Evolutionary conservation across 148 eudicot species (phyloP).

Genomic region (Cornus florida): DNA sequence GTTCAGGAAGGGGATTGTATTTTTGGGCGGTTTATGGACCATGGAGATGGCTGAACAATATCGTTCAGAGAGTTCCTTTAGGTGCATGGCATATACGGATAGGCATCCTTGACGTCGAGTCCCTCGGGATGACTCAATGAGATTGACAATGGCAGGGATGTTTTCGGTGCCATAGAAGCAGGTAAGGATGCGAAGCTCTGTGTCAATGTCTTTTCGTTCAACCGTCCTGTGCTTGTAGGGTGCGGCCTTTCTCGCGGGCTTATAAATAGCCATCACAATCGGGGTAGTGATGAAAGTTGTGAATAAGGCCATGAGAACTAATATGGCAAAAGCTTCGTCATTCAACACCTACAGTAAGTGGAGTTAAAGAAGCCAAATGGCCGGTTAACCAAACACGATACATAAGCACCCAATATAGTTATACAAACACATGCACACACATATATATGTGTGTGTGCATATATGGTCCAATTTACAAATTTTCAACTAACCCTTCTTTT

Average conservation of each 20-base stretch:
- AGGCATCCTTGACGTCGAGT: conserved; percentile 50
- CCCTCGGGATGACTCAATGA: conserved; percentile 73
- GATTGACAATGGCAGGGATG: conserved; percentile 65
- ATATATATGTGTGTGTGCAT: too few relatives aligned
- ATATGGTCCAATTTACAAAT: too few relatives aligned
- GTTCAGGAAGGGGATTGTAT: conserved; percentile 75
- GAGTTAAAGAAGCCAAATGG: too few relatives aligned
- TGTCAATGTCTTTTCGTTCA: conserved; percentile 45
- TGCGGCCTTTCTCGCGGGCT: conserved; percentile 49
- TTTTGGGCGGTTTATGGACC: conserved; percentile 70
- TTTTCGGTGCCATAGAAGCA: conserved; percentile 64
- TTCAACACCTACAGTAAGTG: conserved; percentile 54
- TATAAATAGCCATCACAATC: conserved; percentile 59
- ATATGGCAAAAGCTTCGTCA: conserved; percentile 83
- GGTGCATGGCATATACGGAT: conserved; percentile 79
- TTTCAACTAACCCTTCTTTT: too few relatives aligned
- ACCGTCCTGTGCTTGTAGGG: conserved; percentile 54
- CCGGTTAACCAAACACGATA: too few relatives aligned
- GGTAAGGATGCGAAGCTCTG: conserved; percentile 55
- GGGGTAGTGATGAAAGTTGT: conserved; percentile 85
- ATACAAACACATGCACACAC: too few relatives aligned
- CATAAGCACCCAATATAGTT: too few relatives aligned
- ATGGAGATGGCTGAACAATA: conserved; percentile 72
- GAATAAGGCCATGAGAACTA: conserved; percentile 79
- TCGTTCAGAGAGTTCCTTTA: conserved; percentile 78